A percentile compares a stretch with the other conserved stretches of the same genome.
phyloP scores from a whole-genome alignment of 169 alveolate genomes.

The Plasmodium gaboni region DNA sequence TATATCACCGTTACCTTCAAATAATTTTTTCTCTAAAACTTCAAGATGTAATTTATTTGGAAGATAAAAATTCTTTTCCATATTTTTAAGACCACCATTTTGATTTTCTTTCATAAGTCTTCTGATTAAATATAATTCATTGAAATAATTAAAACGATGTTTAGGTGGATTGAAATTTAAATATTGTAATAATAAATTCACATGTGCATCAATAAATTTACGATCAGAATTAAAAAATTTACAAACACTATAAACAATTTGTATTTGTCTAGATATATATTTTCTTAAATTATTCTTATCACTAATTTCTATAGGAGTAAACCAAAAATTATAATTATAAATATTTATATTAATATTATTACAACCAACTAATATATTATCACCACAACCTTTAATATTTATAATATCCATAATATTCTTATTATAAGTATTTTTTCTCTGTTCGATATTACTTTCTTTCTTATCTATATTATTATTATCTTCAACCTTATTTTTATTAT shows the following conservation, averaged over 20 bases:
- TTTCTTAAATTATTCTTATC: slow-evolving; percentile 72
- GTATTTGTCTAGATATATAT: slow-evolving; percentile 73
- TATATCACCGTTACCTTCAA: slow-evolving; percentile 75
- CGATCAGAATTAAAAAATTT: slow-evolving; percentile 75
- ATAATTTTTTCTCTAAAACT: slow-evolving; percentile 57
- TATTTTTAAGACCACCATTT: slow-evolving; percentile 7
- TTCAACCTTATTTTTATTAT: neutral
- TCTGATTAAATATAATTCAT: slow-evolving; percentile 69
- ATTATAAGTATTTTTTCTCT: slow-evolving; percentile 10
- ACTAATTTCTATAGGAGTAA: slow-evolving; percentile 75
- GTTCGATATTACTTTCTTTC: slow-evolving; percentile 12
- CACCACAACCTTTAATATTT: neutral
- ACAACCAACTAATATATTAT: neutral
- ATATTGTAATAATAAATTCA: slow-evolving; percentile 62
- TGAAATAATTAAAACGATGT: slow-evolving; percentile 61
- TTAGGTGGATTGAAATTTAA: slow-evolving; percentile 72
- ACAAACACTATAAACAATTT: slow-evolving; percentile 71
- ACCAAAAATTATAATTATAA: slow-evolving; percentile 73
- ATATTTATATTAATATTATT: slow-evolving; percentile 46
- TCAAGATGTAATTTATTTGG: slow-evolving; percentile 62
- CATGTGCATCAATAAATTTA: slow-evolving; percentile 76
- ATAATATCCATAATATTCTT: neutral
- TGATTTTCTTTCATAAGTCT: slow-evolving; percentile 53
- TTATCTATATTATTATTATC: neutral
- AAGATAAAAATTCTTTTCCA: slow-evolving; percentile 21